Conservation (phyloP, 2,329 filamentous ascomycete species). For the Ophiostoma novo-ulmi region DNA sequence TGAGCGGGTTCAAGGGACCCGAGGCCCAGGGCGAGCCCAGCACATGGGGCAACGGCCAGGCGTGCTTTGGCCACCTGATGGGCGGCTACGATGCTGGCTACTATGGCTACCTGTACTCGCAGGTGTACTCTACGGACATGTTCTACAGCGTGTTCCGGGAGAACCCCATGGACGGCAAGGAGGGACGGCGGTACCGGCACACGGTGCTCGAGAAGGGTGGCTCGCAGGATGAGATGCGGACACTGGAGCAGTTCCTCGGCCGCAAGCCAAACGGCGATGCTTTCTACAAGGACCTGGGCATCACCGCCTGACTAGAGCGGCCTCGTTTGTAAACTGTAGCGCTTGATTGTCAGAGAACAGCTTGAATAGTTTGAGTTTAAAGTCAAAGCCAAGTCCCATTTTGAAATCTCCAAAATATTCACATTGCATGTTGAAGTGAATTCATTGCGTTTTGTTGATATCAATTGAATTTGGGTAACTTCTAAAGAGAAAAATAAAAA, state of each 20-base stretch:
- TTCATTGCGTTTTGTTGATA: neutral
- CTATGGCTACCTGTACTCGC: constrained; percentile 68
- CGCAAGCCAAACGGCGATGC: constrained; percentile 70
- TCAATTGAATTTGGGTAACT: neutral
- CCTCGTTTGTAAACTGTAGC: neutral
- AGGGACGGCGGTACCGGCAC: constrained; percentile 71
- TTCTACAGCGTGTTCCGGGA: constrained; percentile 74
- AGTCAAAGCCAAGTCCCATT: neutral
- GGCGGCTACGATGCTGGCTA: constrained; percentile 83
- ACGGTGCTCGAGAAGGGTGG: constrained; percentile 74
- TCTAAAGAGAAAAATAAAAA: neutral
- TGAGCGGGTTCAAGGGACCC: constrained; percentile 68
- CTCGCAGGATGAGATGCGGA: constrained; percentile 74
- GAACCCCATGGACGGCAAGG: constrained; percentile 69
- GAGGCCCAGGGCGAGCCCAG: constrained; percentile 57
- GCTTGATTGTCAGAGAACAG: neutral
- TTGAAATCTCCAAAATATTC: neutral
- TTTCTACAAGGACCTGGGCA: constrained; percentile 73
- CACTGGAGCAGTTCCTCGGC: constrained; percentile 71
- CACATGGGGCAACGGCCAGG: constrained; percentile 71
- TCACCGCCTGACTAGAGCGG: constrained; percentile 28
- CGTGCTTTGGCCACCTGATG: constrained; percentile 76
- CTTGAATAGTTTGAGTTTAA: neutral
- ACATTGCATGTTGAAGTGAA: neutral
- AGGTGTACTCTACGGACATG: constrained; percentile 83